phyloP scores from a whole-genome alignment of 257 asterid genomes.

The Anisodus tanguticus region DNA sequence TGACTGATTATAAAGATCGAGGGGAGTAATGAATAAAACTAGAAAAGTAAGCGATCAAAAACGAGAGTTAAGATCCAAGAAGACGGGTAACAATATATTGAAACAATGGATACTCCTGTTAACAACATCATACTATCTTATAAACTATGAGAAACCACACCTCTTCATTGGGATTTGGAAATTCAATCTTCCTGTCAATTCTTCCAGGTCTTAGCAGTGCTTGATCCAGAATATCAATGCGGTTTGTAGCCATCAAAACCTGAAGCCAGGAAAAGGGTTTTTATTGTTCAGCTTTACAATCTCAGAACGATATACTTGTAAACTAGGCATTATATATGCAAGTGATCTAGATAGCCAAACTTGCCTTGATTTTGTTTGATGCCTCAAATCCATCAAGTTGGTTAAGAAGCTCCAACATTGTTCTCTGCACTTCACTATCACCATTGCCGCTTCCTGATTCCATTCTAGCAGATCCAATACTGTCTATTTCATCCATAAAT shows the following conservation, averaged over 20 bases:
- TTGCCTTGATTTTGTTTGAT: slow-evolving; percentile 83
- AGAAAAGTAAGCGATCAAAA: not conserved
- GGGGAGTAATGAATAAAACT: not conserved
- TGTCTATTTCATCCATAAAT: slow-evolving; percentile 94
- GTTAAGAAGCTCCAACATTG: slow-evolving; percentile 93
- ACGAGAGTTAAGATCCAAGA: not conserved
- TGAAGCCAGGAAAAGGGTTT: slow-evolving; percentile 34
- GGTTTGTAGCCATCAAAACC: slow-evolving; percentile 96
- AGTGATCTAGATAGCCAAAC: not conserved
- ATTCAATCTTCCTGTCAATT: slow-evolving; percentile 89
- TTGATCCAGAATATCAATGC: slow-evolving; percentile 87
- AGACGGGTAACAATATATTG: not conserved
- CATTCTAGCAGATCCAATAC: slow-evolving; percentile 93
- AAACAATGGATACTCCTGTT: not conserved
- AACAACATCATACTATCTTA: not conserved
- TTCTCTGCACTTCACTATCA: slow-evolving; percentile 91
- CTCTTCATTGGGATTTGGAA: slow-evolving; percentile 93
- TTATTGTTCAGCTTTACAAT: slow-evolving; percentile 11
- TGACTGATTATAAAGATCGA: not conserved
- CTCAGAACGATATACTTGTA: not conserved
- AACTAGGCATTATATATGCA: not conserved
- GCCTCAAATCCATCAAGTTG: slow-evolving; percentile 98
- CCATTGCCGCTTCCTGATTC: slow-evolving; percentile 94
- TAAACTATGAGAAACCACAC: slow-evolving; percentile 38
- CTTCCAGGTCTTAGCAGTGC: slow-evolving; percentile 96